Evolutionary conservation across 371 early-diverging fungal species (phyloP), one percentile per base, ranked within the genome.

Genomic region (Saksenaea oblongispora): DNA sequence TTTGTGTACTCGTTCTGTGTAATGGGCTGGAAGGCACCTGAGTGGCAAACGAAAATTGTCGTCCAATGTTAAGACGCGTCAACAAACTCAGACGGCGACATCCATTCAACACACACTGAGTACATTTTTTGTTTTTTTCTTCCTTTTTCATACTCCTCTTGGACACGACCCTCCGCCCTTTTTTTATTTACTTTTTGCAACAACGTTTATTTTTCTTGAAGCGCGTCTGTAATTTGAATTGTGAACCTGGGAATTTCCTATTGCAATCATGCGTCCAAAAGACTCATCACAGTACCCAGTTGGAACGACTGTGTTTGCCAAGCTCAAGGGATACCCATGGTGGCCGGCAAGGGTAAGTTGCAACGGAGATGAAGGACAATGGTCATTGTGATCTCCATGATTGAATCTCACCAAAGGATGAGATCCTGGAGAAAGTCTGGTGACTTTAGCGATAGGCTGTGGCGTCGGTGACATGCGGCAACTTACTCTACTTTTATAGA

Each of bases 301-400:
- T 62, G 89, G 88, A 51, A 84, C 81, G 27, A 80, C 79, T 54
- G 88, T 89, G 58, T 89, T 87, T 77, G 91, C 90, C 10, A 88
- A 89, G 62, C 67, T 91, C 41, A 88, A 88, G 70, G 90, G 90
- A 13, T 91, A 86, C 67, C 91, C 91, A 8, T 91, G 90, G 89
- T 91, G 91, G 91, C 91, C 91, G 14, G 87, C 87, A 53, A 82
- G 84, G 70, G 91, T 89, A 85, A 80, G 83, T 75, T 36, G 14
- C 35, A 18, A 10, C 31, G 4, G 39, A 59, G 18, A 39, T 34
- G 34, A 41, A 22, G 9, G 27, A 60, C 7, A 35, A 64, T 36
- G 27, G n/a, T 10, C 51, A 47, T 17, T 22, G 24, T 17, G 51
- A 47, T 47, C 51, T 24, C 51, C 27, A 47, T 47, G 27, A 47